A percentile compares a stretch with the other conserved stretches of the same genome.
These are phyloP conservation scores for Cucumis cinereus DNA, from an alignment of 306 rosid genomes.

Conservation along the genomic window DNA sequence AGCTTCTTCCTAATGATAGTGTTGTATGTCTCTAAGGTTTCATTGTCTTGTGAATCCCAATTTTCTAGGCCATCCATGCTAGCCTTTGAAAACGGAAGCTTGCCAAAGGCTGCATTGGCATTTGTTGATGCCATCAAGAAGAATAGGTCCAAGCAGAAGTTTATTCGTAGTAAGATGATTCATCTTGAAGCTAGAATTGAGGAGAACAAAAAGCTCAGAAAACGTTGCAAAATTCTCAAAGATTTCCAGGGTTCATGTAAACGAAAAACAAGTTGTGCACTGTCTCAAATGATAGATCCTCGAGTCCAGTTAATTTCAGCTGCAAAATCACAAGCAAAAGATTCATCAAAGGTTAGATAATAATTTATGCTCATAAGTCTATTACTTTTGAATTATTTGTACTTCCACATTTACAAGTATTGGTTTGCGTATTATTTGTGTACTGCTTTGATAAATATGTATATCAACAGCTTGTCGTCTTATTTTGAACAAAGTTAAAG, in stretches of 20 bases:
- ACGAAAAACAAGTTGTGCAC: slow-evolving; percentile 48
- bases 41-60: slow-evolving; percentile 15
- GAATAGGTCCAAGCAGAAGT: slow-evolving; percentile 57
- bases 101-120: slow-evolving; percentile 55
- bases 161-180: slow-evolving; percentile 48
- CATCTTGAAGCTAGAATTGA: slow-evolving; percentile 72
- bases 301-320: slow-evolving; percentile 61
- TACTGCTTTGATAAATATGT: background rate
- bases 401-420: background rate
- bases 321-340: slow-evolving; percentile 25
- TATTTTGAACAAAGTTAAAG: background rate
- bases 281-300: slow-evolving; percentile 65
- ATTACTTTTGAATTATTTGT: background rate
- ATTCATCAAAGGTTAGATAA: slow-evolving; percentile 43
- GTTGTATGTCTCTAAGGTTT: slow-evolving; percentile 15
- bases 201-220: slow-evolving; percentile 48
- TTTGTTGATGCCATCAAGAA: slow-evolving; percentile 65
- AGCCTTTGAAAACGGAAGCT: slow-evolving; percentile 24
- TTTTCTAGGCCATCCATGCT: slow-evolving; percentile 18
- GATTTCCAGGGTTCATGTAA: slow-evolving; percentile 64
- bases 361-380: background rate
- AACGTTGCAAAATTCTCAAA: slow-evolving; percentile 56
- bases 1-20: background rate
- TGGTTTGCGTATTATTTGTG: background rate
- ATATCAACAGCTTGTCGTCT: background rate